phyloP scores from a whole-genome alignment of 164 flowering plant species.

The Annona squamosa region DNA sequence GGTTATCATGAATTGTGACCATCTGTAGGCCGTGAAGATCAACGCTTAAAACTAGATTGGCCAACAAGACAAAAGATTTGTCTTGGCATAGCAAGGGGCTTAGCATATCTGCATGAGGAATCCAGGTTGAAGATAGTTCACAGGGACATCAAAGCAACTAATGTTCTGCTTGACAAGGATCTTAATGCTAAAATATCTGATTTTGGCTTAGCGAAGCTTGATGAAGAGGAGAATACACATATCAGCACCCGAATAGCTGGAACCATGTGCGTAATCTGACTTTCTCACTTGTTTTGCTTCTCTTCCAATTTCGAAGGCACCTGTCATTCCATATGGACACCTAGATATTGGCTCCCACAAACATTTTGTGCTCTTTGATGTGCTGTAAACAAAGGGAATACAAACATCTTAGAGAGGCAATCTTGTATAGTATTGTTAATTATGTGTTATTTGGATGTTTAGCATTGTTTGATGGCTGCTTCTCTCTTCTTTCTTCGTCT shows the following conservation, averaged over 20 bases:
- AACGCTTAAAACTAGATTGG: slow-evolving; percentile 31
- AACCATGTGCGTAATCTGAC: slow-evolving; percentile 49
- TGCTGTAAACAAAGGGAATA: background rate
- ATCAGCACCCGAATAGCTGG: slow-evolving; percentile 78
- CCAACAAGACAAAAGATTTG: slow-evolving; percentile 32
- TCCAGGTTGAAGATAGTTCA: slow-evolving; percentile 26
- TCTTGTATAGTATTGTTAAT: background rate
- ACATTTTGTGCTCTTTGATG: background rate
- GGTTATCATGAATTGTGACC: background rate
- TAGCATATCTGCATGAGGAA: slow-evolving; percentile 49
- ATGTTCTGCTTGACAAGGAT: slow-evolving; percentile 44
- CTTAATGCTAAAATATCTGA: slow-evolving; percentile 75
- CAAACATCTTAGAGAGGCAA: background rate
- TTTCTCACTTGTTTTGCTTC: background rate
- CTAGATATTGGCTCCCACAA: background rate
- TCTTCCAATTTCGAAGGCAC: background rate
- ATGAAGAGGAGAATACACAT: slow-evolving; percentile 67
- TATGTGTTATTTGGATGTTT: background rate
- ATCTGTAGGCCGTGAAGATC: slow-evolving; percentile 22
- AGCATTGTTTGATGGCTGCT: background rate
- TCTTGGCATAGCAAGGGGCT: slow-evolving; percentile 47
- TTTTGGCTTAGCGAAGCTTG: slow-evolving; percentile 75
- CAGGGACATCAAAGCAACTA: slow-evolving; percentile 18
- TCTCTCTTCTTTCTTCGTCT: background rate
- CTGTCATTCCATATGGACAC: background rate